Percentiles rank a stretch among this genome's conserved stretches.
Conservation (phyloP, 2,329 filamentous ascomycete genomes). For the Cladosporium phlei region DNA sequence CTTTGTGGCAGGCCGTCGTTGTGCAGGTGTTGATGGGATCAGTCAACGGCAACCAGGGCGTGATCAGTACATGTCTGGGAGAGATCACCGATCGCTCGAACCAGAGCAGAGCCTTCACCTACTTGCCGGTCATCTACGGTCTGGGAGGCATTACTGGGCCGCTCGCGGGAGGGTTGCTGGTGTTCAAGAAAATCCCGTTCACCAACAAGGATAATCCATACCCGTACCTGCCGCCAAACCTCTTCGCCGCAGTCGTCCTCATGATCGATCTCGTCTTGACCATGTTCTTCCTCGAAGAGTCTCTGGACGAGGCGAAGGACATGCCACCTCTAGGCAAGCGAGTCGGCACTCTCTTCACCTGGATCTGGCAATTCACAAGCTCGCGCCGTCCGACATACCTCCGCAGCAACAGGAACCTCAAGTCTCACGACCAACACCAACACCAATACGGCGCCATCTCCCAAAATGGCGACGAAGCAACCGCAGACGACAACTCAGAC, state of each 20-base stretch:
- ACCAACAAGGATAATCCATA: slow-evolving; percentile 54
- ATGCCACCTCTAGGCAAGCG: slow-evolving; percentile 57
- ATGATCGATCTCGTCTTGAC: slow-evolving; percentile 67
- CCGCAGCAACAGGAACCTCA: slow-evolving; percentile 28
- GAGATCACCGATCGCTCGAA: slow-evolving; percentile 95
- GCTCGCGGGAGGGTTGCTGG: slow-evolving; percentile 79
- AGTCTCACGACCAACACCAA: slow-evolving; percentile 16
- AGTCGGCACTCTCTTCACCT: slow-evolving; percentile 57
- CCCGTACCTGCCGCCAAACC: slow-evolving; percentile 80
- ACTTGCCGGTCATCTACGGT: slow-evolving; percentile 93
- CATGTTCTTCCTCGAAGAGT: slow-evolving; percentile 81
- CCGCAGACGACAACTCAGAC: slow-evolving; percentile 22
- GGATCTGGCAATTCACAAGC: slow-evolving; percentile 66
- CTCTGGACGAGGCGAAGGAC: slow-evolving; percentile 61
- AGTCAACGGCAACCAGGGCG: slow-evolving; percentile 89
- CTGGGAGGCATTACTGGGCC: slow-evolving; percentile 90
- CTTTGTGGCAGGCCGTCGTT: slow-evolving; percentile 75
- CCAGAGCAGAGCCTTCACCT: slow-evolving; percentile 88
- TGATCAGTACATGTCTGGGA: slow-evolving; percentile 88
- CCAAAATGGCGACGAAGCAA: slow-evolving; percentile 13
- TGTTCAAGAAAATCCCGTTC: slow-evolving; percentile 58
- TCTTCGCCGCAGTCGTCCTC: slow-evolving; percentile 70
- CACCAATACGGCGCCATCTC: slow-evolving; percentile 15
- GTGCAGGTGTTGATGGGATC: slow-evolving; percentile 89
- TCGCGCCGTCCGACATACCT: slow-evolving; percentile 57